Evolutionary conservation across 2,329 filamentous ascomycete genomes (phyloP).

Genomic region (Sporothrix globosa): DNA sequence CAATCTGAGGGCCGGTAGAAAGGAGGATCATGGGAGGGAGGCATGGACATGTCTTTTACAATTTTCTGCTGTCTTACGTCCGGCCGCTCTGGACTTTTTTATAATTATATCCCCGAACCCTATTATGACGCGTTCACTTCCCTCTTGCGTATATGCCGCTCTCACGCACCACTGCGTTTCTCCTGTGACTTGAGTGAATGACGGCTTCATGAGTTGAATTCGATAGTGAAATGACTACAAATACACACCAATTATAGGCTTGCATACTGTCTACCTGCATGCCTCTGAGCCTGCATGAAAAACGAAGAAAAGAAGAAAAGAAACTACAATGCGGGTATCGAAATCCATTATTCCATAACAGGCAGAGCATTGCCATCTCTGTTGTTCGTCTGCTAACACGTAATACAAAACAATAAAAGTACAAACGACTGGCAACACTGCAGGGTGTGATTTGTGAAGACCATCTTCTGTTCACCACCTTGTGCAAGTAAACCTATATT

Average conservation of each 20-base stretch:
- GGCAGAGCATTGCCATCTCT: neutral
- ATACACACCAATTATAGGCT: neutral
- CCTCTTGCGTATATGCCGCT: too few species aligned
- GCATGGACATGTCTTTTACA: neutral
- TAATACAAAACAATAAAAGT: neutral
- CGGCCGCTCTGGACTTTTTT: neutral
- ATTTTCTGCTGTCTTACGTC: slow-evolving; percentile 9
- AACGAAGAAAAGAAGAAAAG: neutral
- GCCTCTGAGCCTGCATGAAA: neutral
- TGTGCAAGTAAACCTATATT: neutral
- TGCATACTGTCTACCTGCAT: neutral
- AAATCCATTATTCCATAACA: slow-evolving; percentile 1
- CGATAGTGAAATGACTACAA: neutral
- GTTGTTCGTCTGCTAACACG: neutral
- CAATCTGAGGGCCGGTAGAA: neutral
- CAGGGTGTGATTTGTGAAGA: neutral
- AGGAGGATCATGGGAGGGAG: neutral
- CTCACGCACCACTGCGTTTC: neutral
- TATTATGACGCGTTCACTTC: slow-evolving; percentile 9
- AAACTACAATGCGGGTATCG: slow-evolving; percentile 21
- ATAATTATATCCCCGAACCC: neutral
- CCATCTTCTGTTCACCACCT: neutral
- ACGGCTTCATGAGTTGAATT: neutral
- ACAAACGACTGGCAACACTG: neutral
- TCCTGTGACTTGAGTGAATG: neutral